Evolutionary conservation across 1,284 basidiomycete species (phyloP).

Genomic region (Apiotrichum montevideense): DNA sequence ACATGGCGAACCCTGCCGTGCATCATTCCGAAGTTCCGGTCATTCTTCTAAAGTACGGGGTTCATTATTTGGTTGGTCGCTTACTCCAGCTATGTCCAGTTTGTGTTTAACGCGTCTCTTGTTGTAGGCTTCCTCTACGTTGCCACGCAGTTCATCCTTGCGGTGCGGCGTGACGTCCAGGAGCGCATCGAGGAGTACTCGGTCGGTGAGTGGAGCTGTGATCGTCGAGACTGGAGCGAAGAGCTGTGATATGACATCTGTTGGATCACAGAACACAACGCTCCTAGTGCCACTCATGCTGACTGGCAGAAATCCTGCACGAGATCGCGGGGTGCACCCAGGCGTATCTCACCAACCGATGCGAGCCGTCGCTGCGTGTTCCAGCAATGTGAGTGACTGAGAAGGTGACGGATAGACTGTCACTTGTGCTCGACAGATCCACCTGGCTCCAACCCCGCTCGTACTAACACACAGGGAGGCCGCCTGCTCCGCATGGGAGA

Average conservation of each 20-base stretch:
- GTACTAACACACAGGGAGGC: slow-evolving; percentile 47
- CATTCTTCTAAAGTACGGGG: slow-evolving; percentile 65
- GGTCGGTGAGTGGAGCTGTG: slow-evolving; percentile 56
- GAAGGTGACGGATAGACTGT: too few species aligned
- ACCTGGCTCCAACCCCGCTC: not conserved
- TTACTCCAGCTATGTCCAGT: slow-evolving; percentile 71
- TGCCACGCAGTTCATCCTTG: slow-evolving; percentile 74
- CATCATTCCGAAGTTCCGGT: slow-evolving; percentile 47
- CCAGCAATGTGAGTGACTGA: slow-evolving; percentile 61
- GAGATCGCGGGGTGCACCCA: slow-evolving; percentile 79
- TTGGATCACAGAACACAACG: too few species aligned
- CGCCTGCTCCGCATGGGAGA: slow-evolving; percentile 81
- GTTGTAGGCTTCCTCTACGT: slow-evolving; percentile 80
- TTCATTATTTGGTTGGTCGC: not conserved
- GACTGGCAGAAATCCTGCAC: slow-evolving; percentile 66
- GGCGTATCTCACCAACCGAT: slow-evolving; percentile 75
- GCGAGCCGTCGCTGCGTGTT: slow-evolving; percentile 58
- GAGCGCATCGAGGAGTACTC: slow-evolving; percentile 84
- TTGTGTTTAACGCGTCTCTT: slow-evolving; percentile 87
- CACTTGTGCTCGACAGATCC: too few species aligned
- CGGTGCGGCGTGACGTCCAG: slow-evolving; percentile 83
- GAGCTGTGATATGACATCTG: too few species aligned
- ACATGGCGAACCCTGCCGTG: slow-evolving; percentile 34
- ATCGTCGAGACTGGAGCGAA: not conserved
- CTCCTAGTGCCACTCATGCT: not conserved